Evolutionary conservation across 2,329 filamentous ascomycete genomes (phyloP).

Genomic region (Thyridium curvatum): DNA sequence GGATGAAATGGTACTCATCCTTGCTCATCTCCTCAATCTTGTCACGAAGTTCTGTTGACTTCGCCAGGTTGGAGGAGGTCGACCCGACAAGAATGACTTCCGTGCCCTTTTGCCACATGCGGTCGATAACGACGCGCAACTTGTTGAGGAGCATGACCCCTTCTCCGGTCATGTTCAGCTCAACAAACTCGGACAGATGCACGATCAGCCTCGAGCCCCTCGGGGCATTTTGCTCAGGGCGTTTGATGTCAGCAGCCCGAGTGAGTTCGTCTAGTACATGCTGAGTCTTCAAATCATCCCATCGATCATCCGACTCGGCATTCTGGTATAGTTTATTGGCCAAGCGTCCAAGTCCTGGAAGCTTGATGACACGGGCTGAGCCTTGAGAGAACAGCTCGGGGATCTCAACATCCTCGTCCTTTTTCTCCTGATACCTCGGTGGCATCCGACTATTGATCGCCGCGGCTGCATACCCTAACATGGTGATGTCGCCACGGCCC

Average conservation of each 20-base stretch:
- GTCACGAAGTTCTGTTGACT: conserved; percentile 16
- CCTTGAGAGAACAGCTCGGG: conserved; percentile 13
- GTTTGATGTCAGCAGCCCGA: conserved; percentile 33
- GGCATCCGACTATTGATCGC: conserved; percentile 45
- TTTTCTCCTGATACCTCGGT: conserved; percentile 34
- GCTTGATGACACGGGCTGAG: conserved; percentile 7
- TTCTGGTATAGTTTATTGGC: conserved; percentile 16
- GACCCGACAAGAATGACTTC: conserved; percentile 71
- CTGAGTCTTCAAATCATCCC: conserved; percentile 57
- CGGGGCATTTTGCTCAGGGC: conserved; percentile 12
- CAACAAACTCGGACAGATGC: conserved; percentile 74
- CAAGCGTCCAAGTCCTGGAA: conserved; percentile 5
- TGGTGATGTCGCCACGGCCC: conserved; percentile 42
- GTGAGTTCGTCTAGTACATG: conserved; percentile 52
- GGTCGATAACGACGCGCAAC: conserved; percentile 66
- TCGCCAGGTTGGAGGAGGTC: conserved; percentile 53
- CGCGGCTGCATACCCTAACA: conserved; percentile 50
- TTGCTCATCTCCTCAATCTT: conserved; percentile 21
- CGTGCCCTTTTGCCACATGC: conserved; percentile 63
- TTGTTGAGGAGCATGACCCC: conserved; percentile 64
- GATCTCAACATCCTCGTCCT: conserved; percentile 25
- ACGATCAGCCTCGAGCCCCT: conserved; percentile 53
- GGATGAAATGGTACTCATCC: conserved; percentile 22
- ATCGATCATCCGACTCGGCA: conserved; percentile 37
- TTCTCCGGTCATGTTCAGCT: conserved; percentile 63